Percentiles rank a stretch among this genome's conserved stretches.
Conservation (phyloP, 2,329 filamentous ascomycete species). For the Colletotrichum spinosum region DNA sequence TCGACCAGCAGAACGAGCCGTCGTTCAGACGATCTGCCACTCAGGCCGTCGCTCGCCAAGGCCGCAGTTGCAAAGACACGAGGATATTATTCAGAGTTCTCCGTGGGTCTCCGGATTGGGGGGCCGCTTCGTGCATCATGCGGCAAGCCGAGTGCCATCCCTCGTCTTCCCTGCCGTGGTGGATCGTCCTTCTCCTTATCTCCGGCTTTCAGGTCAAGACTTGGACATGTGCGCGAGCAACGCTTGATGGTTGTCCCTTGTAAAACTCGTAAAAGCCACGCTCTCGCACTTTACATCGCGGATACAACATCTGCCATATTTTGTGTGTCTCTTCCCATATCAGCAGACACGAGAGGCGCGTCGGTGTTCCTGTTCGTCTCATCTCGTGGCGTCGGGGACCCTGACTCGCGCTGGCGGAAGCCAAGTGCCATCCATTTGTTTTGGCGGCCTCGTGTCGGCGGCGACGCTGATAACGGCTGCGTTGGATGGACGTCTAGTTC, state of each 20-base stretch:
- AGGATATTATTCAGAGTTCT: conserved; percentile 35
- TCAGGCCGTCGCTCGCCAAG: conserved; percentile 23
- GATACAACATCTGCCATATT: not conserved
- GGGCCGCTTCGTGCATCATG: conserved; percentile 21
- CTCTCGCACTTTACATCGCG: too few relatives aligned
- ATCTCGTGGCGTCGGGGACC: conserved; percentile 13
- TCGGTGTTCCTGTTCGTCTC: conserved; percentile 26
- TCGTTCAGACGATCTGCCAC: not conserved
- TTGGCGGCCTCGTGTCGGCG: too few relatives aligned
- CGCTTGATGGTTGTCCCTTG: too few relatives aligned
- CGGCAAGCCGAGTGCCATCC: conserved; percentile 13
- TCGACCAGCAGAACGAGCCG: not conserved
- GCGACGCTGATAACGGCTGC: conserved; percentile 21
- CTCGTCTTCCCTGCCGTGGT: not conserved
- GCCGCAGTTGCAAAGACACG: conserved; percentile 26
- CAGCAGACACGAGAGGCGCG: not conserved
- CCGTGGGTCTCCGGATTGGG: conserved; percentile 29
- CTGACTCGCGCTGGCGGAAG: conserved; percentile 28
- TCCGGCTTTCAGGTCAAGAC: not conserved
- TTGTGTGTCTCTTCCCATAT: not conserved
- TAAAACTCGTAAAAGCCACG: too few relatives aligned
- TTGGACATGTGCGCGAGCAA: too few relatives aligned
- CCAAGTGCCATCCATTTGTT: too few relatives aligned
- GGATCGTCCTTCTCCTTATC: conserved; percentile 10
- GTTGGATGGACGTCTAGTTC: conserved; percentile 3